phyloP scores from a whole-genome alignment of 1,284 basidiomycete genomes.

The Leccinum huronense region DNA sequence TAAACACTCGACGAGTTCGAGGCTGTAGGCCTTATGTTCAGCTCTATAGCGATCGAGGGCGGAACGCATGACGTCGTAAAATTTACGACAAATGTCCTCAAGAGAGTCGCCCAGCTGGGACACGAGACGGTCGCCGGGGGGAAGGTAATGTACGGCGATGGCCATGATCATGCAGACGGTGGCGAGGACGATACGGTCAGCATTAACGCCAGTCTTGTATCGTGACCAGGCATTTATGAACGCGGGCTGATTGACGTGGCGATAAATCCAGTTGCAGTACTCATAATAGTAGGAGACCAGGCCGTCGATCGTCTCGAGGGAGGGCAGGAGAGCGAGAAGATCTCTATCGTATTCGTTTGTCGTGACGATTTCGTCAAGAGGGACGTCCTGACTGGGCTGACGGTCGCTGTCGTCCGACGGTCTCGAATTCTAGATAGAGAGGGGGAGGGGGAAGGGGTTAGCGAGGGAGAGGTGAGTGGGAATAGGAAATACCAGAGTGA shows the following conservation, averaged over 20 bases:
- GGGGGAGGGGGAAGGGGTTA: conserved; percentile 20
- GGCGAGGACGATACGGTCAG: conserved; percentile 67
- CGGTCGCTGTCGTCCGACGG: conserved; percentile 54
- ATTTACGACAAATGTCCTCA: conserved; percentile 60
- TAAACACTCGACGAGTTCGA: conserved; percentile 73
- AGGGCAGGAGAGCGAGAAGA: conserved; percentile 63
- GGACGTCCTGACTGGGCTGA: conserved; percentile 46
- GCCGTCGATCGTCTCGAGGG: conserved; percentile 63
- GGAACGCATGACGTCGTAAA: conserved; percentile 63
- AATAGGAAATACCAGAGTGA: conserved; percentile 51
- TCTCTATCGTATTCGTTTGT: conserved; percentile 64
- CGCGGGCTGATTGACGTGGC: conserved; percentile 62
- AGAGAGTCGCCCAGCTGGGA: conserved; percentile 45
- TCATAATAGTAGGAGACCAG: conserved; percentile 76
- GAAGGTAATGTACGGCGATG: conserved; percentile 68
- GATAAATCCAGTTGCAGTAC: conserved; percentile 82
- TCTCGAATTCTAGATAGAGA: conserved; percentile 41
- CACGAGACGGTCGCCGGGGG: conserved; percentile 59
- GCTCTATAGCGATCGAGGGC: conserved; percentile 63
- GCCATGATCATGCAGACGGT: conserved; percentile 71
- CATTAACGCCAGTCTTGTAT: conserved; percentile 62
- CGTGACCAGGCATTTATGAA: conserved; percentile 66
- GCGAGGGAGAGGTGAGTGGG: conserved; percentile 13
- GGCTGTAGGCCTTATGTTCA: conserved; percentile 60
- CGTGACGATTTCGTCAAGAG: conserved; percentile 42